Conservation (phyloP, 306 rosid species). For the Malus domestica region ASM211411v1 NC_041790.1:7660501-7661000, state of each 20-base stretch:
- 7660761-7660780: no score
- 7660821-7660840: fast-evolving
- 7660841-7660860: no score
- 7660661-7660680: slow-evolving; percentile 69
- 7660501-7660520: slow-evolving; percentile 29
- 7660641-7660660: slow-evolving; percentile 75
- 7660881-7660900: no score
- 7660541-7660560: slow-evolving; percentile 25
- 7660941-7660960: no score
- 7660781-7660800: no score
- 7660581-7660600: slow-evolving; percentile 75
- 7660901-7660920: no score
- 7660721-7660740: slow-evolving; percentile 75
- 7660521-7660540: slow-evolving; percentile 60
- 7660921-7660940: no score
- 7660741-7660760: slow-evolving; percentile 30
- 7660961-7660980: no score
- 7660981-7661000: no score
- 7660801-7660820: no score
- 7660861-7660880: no score
- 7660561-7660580: slow-evolving; percentile 3
- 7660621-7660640: slow-evolving; percentile 66
- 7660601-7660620: slow-evolving; percentile 56
- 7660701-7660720: slow-evolving; percentile 71
- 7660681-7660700: slow-evolving; percentile 56